Evolutionary conservation across 345 rosid genomes (phyloP).

Genomic region (Arabidopsis arenosa): DNA sequence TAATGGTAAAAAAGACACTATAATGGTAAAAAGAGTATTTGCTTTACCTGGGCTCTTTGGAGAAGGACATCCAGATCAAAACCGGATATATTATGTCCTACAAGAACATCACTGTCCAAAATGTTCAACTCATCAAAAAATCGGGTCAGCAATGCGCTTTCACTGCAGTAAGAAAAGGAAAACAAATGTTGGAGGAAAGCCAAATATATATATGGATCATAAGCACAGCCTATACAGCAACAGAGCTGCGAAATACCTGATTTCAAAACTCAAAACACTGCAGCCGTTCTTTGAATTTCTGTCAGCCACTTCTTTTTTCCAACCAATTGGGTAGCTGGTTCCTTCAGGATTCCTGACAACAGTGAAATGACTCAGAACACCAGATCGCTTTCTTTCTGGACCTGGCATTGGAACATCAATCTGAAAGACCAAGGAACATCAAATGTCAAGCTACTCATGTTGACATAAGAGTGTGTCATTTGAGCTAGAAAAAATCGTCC

Average conservation of each 20-base stretch:
- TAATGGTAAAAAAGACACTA: neutral
- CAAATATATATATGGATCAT: neutral
- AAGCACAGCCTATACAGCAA: neutral
- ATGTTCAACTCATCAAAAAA: no score
- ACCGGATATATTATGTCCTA: conserved; percentile 95
- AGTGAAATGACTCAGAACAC: conserved; percentile 74
- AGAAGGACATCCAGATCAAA: conserved; percentile 97
- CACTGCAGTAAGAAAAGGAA: neutral
- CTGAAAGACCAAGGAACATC: conserved; percentile 50
- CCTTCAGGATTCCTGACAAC: conserved; percentile 85
- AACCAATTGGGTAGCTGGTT: conserved; percentile 83
- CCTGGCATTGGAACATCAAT: conserved; percentile 84
- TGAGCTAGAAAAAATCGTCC: neutral
- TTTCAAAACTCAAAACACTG: conserved; percentile 65
- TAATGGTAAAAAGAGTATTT: conserved; percentile 20
- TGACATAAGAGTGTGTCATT: conserved; percentile 2
- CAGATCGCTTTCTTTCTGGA: conserved; percentile 79
- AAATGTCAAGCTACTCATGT: neutral
- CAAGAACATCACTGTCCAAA: no score
- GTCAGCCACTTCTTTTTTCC: conserved; percentile 70
- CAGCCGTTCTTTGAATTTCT: conserved; percentile 74
- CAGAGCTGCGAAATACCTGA: conserved; percentile 56
- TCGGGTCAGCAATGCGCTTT: no score
- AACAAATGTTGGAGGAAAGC: neutral
- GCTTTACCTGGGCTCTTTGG: conserved; percentile 83